phyloP scores from a whole-genome alignment of 192 early-diverging fungal species.

The Borealophlyctis nickersoniae region DNA sequence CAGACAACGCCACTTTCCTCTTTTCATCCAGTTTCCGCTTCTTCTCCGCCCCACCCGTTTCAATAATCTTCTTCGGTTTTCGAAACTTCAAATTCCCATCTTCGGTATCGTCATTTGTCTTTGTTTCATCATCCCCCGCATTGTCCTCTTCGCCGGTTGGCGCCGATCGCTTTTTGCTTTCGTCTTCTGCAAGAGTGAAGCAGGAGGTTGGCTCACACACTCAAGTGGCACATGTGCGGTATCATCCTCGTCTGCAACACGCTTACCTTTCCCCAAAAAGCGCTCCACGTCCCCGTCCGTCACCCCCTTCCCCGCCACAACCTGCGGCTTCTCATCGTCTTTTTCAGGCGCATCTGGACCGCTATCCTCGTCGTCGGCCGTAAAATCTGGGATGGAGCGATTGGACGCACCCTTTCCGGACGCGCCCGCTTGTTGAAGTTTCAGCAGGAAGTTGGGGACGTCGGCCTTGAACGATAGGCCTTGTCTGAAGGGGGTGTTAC shows the following conservation, averaged over 20 bases:
- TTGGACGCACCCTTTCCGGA: background rate
- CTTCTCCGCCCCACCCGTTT: conserved; percentile 8
- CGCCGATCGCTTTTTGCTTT: no score
- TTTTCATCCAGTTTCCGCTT: conserved; percentile 12
- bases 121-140: conserved; percentile 1
- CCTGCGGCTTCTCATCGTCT: conserved; percentile 30
- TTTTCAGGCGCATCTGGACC: conserved; percentile 21
- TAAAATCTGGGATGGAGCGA: background rate
- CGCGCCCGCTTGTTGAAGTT: background rate
- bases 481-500: conserved; percentile 10
- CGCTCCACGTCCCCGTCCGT: conserved; percentile 21
- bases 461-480: conserved; percentile 20
- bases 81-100: conserved; percentile 14
- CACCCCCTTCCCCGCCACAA: conserved; percentile 23
- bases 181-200: no score
- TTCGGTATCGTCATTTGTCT: background rate
- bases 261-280: conserved; percentile 12
- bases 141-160: background rate
- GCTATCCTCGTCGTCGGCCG: conserved; percentile 16
- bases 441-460: conserved; percentile 22
- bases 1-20: conserved; percentile 9
- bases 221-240: background rate
- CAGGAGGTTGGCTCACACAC: no score
- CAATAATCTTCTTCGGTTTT: conserved; percentile 11
- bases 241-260: background rate